Evolutionary conservation across 2,329 filamentous ascomycete genomes (phyloP).

Genomic region (Cryphonectria japonica): DNA sequence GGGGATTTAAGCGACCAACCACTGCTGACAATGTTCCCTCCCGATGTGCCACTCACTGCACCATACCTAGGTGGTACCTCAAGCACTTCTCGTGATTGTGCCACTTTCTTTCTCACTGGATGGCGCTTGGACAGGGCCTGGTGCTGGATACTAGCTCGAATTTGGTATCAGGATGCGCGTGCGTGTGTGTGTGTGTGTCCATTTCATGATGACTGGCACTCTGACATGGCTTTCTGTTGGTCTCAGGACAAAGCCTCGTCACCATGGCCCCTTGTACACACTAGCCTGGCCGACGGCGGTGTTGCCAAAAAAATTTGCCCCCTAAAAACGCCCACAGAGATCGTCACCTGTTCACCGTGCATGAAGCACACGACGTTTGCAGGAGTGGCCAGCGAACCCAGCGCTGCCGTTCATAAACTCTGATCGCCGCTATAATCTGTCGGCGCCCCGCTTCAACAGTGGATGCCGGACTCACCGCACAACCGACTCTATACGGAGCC

Average conservation of each 20-base stretch:
- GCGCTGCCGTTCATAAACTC: neutral
- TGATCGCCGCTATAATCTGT: conserved; percentile 8
- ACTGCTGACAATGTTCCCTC: conserved; percentile 1
- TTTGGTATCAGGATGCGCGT: neutral
- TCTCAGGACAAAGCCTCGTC: neutral
- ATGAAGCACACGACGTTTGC: conserved; percentile 12
- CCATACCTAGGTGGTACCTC: neutral
- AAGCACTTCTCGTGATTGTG: neutral
- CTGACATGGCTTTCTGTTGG: neutral
- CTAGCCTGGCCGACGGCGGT: neutral
- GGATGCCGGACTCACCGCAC: neutral
- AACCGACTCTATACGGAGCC: conserved; percentile 3
- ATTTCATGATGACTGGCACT: neutral
- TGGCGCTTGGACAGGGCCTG: neutral
- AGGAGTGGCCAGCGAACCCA: neutral
- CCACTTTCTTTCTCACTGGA: neutral
- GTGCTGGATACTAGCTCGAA: neutral
- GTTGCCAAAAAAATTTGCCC: neutral
- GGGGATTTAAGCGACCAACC: neutral
- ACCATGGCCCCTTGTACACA: neutral
- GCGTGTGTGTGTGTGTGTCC: neutral
- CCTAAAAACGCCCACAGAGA: neutral
- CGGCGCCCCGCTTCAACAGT: neutral
- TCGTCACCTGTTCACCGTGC: conserved; percentile 5
- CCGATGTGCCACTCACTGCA: neutral